Evolutionary conservation across 192 early-diverging fungal genomes (phyloP), one percentile per base, ranked within the genome.

Genomic region (Backusella mclennaniae): DNA sequence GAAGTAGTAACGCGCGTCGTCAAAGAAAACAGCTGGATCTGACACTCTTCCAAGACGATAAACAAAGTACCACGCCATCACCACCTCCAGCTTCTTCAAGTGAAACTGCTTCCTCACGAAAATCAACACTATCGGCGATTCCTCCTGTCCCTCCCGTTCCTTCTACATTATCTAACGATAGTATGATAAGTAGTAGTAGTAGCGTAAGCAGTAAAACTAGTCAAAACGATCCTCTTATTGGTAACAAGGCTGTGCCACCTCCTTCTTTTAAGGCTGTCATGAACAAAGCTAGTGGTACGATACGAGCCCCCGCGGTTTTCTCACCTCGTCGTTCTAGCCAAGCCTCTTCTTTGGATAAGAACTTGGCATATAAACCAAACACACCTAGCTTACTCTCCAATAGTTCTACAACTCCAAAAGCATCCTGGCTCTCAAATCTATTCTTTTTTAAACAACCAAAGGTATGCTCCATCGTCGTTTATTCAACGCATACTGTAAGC

Each of bases 361-460:
- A 15, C 26, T 29, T 14, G 26, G 26, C 23, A 63, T 29, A 63
- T 63, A 59, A 72, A 17, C 78, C 78, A 4, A 66, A 66, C 4
- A 79, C 78, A 36, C 78, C 78, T 23, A 79, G 78, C 38, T 52
- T 79, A 21, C 52, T 79, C n/a, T 79, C 78, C 1, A 79, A 79
- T 39, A 75, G 73, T 21, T 39, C 33, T 33, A 46, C 26, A 11
- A 59, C 53, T 12, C 56, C 21, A 26, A 80, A 75, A 52, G 35
- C 79, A 8, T 76, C 74, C 17, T 80, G 79, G 79, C 70, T 80
- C 19, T 59, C 35, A 29, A 71, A 75, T 23, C 69, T 80, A 0
- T 80, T 80, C 59, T 56, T 76, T 44, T 76, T 80, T 23, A 80
- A 80, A 33, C 73, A 80, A 52, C 79, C 79, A 14, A 80, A 80